Conservation (phyloP, 441 rosid species). For the Erodium texanum region DNA sequence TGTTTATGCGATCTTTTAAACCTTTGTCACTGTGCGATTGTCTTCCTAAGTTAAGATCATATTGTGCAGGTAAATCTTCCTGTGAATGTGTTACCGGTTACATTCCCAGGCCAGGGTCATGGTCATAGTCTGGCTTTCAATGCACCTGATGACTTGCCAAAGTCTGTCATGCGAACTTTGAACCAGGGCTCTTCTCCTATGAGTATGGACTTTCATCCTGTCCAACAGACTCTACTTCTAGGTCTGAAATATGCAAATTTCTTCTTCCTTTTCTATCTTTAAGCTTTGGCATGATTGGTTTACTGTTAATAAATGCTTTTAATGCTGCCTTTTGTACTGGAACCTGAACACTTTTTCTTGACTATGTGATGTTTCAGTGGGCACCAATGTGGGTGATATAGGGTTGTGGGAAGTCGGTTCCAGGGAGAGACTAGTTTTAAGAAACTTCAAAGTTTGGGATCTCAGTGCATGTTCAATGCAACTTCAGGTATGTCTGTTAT, state of each 20-base stretch:
- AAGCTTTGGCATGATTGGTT: slow-evolving; percentile 7
- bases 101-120: slow-evolving; percentile 41
- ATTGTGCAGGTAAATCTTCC: slow-evolving; percentile 32
- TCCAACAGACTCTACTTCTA: slow-evolving; percentile 59
- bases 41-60: neutral
- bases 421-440: slow-evolving; percentile 47
- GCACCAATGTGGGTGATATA: slow-evolving; percentile 66
- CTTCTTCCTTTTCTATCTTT: neutral
- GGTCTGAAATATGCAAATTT: slow-evolving; percentile 29
- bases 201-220: slow-evolving; percentile 84
- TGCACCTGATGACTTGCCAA: slow-evolving; percentile 68
- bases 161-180: slow-evolving; percentile 42
- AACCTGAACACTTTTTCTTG: slow-evolving; percentile 4
- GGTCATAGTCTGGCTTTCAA: slow-evolving; percentile 54
- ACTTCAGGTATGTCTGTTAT: slow-evolving; percentile 44
- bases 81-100: slow-evolving; percentile 51
- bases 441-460: slow-evolving; percentile 64
- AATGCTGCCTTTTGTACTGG: slow-evolving; percentile 10
- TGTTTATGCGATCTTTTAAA: neutral
- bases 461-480: slow-evolving; percentile 39
- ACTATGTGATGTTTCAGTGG: slow-evolving; percentile 41
- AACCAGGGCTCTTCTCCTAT: slow-evolving; percentile 55
- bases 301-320: neutral
- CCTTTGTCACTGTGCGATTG: neutral
- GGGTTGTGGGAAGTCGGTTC: slow-evolving; percentile 68